phyloP scores from a whole-genome alignment of 1,284 basidiomycete species.

The Heterobasidion occidentale region DNA sequence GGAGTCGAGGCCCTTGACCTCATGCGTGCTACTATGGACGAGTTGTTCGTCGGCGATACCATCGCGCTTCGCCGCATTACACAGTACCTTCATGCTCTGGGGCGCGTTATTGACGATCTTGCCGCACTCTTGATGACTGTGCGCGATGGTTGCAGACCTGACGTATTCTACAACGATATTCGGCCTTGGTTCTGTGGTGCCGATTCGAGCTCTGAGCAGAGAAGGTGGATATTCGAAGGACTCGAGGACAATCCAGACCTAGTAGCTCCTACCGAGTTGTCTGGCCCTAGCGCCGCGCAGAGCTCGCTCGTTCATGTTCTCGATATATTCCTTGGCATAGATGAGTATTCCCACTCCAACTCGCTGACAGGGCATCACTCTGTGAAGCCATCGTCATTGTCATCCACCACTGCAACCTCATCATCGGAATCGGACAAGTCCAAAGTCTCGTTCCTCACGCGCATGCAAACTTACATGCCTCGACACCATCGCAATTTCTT shows the following conservation, averaged over 20 bases:
- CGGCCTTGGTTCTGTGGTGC: slow-evolving; percentile 91
- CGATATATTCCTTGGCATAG: slow-evolving; percentile 83
- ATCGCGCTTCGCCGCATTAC: slow-evolving; percentile 72
- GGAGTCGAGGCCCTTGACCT: slow-evolving; percentile 81
- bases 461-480: slow-evolving; percentile 90
- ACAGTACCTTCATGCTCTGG: slow-evolving; percentile 61
- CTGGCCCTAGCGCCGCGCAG: slow-evolving; percentile 89
- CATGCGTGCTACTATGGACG: slow-evolving; percentile 88
- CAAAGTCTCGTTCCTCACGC: slow-evolving; percentile 51
- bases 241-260: slow-evolving; percentile 46
- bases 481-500: slow-evolving; percentile 86
- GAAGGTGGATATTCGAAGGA: slow-evolving; percentile 80
- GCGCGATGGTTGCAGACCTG: slow-evolving; percentile 69
- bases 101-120: slow-evolving; percentile 61
- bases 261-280: slow-evolving; percentile 52
- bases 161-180: slow-evolving; percentile 78
- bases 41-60: slow-evolving; percentile 83
- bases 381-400: slow-evolving; percentile 14
- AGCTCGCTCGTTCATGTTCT: slow-evolving; percentile 85
- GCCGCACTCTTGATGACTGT: slow-evolving; percentile 55
- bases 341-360: slow-evolving; percentile 44
- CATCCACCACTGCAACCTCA: slow-evolving; percentile 1
- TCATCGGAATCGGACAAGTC: slow-evolving; percentile 14
- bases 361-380: slow-evolving; percentile 19
- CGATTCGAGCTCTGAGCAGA: slow-evolving; percentile 48